These are phyloP conservation scores for Psilocybe tampanensis DNA, from an alignment of 768 basidiomycete genomes.

Conservation along the genomic window DNA sequence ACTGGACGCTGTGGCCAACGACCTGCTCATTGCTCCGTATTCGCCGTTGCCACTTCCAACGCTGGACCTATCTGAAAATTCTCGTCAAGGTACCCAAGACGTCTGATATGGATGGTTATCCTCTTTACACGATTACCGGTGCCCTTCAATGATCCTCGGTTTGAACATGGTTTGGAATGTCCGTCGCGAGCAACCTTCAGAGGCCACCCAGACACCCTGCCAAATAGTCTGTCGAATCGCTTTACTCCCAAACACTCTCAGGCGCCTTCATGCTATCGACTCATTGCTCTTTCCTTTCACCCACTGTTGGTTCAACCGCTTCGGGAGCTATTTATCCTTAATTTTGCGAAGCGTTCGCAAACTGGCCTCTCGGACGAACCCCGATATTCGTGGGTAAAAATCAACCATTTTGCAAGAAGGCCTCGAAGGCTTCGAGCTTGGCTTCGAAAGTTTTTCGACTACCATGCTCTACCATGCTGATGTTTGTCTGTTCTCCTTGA, in stretches of 20 bases:
- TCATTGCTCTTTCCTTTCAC: background rate
- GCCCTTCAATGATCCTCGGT: constrained; percentile 2
- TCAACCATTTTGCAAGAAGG: too few species aligned
- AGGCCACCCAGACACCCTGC: background rate
- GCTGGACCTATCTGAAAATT: too few species aligned
- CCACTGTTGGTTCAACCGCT: background rate
- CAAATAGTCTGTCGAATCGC: background rate
- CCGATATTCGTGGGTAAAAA: background rate
- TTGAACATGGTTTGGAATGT: background rate
- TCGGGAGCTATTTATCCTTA: background rate
- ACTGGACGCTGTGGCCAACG: too few species aligned
- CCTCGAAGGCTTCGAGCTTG: background rate
- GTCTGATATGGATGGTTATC: background rate
- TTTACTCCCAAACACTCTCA: background rate
- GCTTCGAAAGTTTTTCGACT: background rate
- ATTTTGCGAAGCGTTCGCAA: background rate
- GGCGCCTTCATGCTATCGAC: background rate
- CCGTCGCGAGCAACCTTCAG: constrained; percentile 11
- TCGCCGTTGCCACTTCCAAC: too few species aligned
- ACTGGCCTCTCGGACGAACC: background rate
- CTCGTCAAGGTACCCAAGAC: background rate
- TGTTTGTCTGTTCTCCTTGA: background rate
- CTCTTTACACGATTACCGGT: background rate
- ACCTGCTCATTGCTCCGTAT: too few species aligned
- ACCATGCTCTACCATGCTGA: background rate